phyloP scores from a whole-genome alignment of 257 asterid species.

The Ophiorrhiza pumila region DNA sequence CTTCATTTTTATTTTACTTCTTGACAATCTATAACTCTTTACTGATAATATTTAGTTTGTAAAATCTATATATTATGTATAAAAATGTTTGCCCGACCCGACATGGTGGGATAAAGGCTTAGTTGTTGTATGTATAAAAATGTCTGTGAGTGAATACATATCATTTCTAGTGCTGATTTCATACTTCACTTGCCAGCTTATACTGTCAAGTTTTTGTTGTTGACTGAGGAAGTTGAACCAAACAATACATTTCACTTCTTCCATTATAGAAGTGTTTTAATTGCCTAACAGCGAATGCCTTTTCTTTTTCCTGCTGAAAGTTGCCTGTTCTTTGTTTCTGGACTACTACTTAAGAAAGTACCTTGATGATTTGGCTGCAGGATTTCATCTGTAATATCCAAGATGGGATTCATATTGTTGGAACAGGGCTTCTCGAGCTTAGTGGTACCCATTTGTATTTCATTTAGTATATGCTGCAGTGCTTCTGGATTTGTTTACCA shows the following conservation, averaged over 20 bases:
- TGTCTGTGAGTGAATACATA: no score
- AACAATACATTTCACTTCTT: neutral
- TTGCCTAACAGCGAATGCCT: neutral
- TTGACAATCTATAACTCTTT: neutral
- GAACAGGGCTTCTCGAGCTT: constrained; percentile 85
- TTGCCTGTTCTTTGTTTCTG: neutral
- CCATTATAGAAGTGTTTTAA: neutral
- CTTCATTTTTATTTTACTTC: neutral
- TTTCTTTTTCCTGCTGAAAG: neutral
- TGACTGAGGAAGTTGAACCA: neutral
- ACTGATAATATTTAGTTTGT: neutral
- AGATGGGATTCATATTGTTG: constrained; percentile 89
- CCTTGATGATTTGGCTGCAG: constrained; percentile 37
- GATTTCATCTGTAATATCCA: constrained; percentile 86
- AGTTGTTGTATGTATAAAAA: neutral
- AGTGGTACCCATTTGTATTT: constrained; percentile 70
- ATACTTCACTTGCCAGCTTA: neutral
- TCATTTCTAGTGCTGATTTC: neutral
- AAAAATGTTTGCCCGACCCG: no score
- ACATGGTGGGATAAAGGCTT: no score
- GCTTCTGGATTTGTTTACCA: constrained; percentile 86
- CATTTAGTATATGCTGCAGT: constrained; percentile 81
- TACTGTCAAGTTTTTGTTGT: neutral
- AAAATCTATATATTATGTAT: neutral
- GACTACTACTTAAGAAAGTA: neutral